phyloP scores from a whole-genome alignment of 2,329 filamentous ascomycete genomes.

The Sarocladiaceae sp. region DNA sequence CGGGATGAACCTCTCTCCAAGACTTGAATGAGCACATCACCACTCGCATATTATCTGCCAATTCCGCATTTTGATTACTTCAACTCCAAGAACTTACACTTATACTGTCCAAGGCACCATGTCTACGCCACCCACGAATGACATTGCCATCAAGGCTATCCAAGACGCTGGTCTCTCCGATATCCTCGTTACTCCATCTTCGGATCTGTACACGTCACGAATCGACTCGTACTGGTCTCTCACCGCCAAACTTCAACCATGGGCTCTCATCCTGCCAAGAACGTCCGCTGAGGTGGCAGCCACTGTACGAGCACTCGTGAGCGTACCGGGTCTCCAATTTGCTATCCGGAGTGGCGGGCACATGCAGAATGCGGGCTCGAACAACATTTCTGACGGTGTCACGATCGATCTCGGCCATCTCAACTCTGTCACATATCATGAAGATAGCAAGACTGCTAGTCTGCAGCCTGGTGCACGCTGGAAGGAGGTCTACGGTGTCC shows the following conservation, averaged over 20 bases:
- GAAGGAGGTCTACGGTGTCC: slow-evolving; percentile 21
- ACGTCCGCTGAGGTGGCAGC: slow-evolving; percentile 16
- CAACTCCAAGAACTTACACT: too few species aligned
- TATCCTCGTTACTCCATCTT: neutral
- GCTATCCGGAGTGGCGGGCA: slow-evolving; percentile 15
- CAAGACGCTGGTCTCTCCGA: neutral
- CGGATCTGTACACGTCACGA: slow-evolving; percentile 13
- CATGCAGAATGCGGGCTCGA: slow-evolving; percentile 1
- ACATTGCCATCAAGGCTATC: neutral
- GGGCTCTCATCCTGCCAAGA: slow-evolving; percentile 20
- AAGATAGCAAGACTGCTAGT: slow-evolving; percentile 19
- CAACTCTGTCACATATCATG: slow-evolving; percentile 25
- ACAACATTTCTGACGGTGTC: slow-evolving; percentile 26
- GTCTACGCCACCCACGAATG: neutral
- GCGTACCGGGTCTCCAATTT: slow-evolving; percentile 12
- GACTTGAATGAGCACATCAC: too few species aligned
- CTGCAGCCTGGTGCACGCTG: slow-evolving; percentile 36
- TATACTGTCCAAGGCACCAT: too few species aligned
- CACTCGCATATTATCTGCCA: too few species aligned
- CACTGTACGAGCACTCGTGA: slow-evolving; percentile 13
- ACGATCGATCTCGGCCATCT: slow-evolving; percentile 22
- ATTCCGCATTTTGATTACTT: too few species aligned
- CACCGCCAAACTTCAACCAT: slow-evolving; percentile 15
- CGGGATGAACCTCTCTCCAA: too few species aligned
- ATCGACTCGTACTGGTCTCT: slow-evolving; percentile 19